Evolutionary conservation across 2,329 filamentous ascomycete genomes (phyloP).

Genomic region (Colletotrichum sp.): DNA sequence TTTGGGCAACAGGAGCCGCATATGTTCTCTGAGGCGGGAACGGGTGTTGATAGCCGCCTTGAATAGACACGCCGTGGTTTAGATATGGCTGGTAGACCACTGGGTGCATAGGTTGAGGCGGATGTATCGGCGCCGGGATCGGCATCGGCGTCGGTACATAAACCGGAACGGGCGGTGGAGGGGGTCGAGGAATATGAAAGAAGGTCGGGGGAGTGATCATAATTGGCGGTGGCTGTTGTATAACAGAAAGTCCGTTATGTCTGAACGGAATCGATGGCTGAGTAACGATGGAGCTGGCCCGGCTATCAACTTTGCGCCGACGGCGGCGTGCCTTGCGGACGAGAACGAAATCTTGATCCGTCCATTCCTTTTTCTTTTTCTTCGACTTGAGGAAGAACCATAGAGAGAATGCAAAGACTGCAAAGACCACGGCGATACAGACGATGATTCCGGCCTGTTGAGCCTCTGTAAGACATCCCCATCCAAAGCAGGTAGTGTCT

Average conservation of each 20-base stretch:
- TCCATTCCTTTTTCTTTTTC: conserved; percentile 6
- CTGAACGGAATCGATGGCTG: conserved; percentile 6
- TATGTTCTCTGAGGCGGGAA: not conserved
- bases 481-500: conserved; percentile 32
- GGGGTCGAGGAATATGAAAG: not conserved
- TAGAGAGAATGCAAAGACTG: conserved; percentile 32
- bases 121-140: not conserved
- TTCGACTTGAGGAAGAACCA: conserved; percentile 33
- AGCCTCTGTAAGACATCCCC: conserved; percentile 41
- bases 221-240: not conserved
- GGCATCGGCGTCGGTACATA: not conserved
- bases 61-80: not conserved
- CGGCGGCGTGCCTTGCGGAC: conserved; percentile 5
- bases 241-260: not conserved
- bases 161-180: conserved; percentile 3
- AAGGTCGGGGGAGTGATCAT: not conserved
- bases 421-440: conserved; percentile 32
- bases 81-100: conserved; percentile 19
- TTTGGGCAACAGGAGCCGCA: not conserved
- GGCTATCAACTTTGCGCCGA: not conserved
- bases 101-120: conserved; percentile 20
- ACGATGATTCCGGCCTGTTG: conserved; percentile 45
- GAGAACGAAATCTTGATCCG: conserved; percentile 3
- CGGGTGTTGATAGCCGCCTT: not conserved
- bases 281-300: not conserved